Evolutionary conservation across 371 early-diverging fungal species (phyloP), one percentile per base, ranked within the genome.

Genomic region (Antonospora locustae): DNA sequence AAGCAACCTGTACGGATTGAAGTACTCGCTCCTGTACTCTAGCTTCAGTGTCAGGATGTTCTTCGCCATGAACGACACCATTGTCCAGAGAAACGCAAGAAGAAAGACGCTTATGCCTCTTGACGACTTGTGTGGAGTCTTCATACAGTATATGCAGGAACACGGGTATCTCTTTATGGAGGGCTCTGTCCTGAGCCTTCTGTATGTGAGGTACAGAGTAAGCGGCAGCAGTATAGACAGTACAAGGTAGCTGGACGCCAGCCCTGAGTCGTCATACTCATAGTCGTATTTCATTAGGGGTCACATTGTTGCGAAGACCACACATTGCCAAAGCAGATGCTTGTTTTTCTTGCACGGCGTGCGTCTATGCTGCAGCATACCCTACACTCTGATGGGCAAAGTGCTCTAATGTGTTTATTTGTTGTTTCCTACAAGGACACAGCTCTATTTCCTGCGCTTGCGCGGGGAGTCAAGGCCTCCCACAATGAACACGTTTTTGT

Each of bases 231-330:
- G 30, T 23, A 65, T 43, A 14, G 62, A 60, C 24, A 71, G 44
- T 4, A 61, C 12, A 11, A 71, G 24, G 36, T 65, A 71, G 32
- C 65, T 64, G n/a, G 58, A 46, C 12, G 65, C 50, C n/a, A 71
- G 52, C 0, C 71, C 71, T 23, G 55, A 51, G n/a, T 67, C 62
- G 38, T 70, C 71, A 45, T 65, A 70, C 38, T 62, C 34, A 36
- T 70, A 64, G n/a, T 60, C 32, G 45, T 66, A 64, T 11, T 54
- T 36, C 58, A 64, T 57, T 12, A 53, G 39, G 46, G 46, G 39
- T 38, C 12, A 40, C n/a, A n/a, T n/a, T n/a, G n/a, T n/a, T n/a
- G n/a, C n/a, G n/a, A n/a, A n/a, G n/a, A n/a, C n/a, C n/a, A n/a
- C n/a, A n/a, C n/a, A n/a, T n/a, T n/a, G n/a, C n/a, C n/a, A n/a